phyloP scores from a whole-genome alignment of 257 asterid genomes.

The Cordia subcordata region DNA sequence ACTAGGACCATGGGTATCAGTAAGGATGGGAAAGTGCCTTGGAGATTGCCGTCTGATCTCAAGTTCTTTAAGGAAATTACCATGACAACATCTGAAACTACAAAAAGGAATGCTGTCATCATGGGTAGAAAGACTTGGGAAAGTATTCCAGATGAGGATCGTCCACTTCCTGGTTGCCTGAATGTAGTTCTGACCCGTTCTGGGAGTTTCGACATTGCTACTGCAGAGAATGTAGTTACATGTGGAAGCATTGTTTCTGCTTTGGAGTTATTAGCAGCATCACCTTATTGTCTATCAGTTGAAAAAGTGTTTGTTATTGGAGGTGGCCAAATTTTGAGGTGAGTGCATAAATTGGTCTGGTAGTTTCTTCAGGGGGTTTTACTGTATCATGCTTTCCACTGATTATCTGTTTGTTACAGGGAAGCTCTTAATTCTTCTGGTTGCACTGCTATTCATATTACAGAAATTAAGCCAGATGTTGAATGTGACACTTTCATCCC shows the following conservation, averaged over 20 bases:
- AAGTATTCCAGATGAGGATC: constrained; percentile 72
- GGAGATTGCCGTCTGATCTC: constrained; percentile 89
- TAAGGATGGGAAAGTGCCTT: constrained; percentile 80
- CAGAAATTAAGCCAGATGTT: constrained; percentile 58
- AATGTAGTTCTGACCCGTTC: constrained; percentile 85
- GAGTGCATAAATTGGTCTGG: constrained; percentile 5
- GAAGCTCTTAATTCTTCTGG: constrained; percentile 72
- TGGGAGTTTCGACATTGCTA: constrained; percentile 44
- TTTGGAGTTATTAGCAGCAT: constrained; percentile 58
- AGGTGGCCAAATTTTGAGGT: constrained; percentile 93
- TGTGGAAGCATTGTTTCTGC: constrained; percentile 69
- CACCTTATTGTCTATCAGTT: constrained; percentile 54
- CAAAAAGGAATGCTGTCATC: constrained; percentile 78
- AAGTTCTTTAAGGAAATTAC: constrained; percentile 85
- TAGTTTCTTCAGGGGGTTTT: constrained; percentile 2
- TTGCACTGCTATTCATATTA: constrained; percentile 84
- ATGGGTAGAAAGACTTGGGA: constrained; percentile 99
- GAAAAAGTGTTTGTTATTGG: constrained; percentile 90
- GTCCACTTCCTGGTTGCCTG: constrained; percentile 90
- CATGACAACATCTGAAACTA: constrained; percentile 46
- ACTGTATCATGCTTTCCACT: background rate
- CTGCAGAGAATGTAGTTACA: constrained; percentile 56
- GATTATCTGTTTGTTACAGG: constrained; percentile 39
- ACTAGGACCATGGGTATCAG: constrained; percentile 90
- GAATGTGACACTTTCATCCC: constrained; percentile 92